Evolutionary conservation across 108 stramenopile species (phyloP).

Genomic region (Fragilaria radians): DNA sequence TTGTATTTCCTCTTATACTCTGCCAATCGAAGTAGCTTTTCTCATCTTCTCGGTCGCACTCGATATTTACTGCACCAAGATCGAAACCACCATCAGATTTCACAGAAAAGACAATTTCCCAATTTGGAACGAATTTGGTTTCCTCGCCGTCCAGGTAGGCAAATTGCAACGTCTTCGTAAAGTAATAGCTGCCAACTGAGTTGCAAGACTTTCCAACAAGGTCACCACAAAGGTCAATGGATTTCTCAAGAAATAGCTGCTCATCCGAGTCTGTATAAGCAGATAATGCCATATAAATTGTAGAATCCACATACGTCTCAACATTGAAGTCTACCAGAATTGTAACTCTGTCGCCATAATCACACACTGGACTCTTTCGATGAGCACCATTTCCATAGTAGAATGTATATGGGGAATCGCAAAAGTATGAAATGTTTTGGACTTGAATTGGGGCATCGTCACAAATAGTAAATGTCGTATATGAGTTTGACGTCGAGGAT

Average conservation of each 20-base stretch:
- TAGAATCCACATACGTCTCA: neutral
- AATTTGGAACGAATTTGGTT: conserved; percentile 13
- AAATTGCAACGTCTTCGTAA: conserved; percentile 7
- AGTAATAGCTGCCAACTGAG: conserved; percentile 12
- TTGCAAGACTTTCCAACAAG: conserved; percentile 15
- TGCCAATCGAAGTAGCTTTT: neutral
- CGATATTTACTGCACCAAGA: conserved; percentile 23
- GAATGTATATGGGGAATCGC: conserved; percentile 18
- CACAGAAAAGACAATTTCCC: conserved; percentile 18
- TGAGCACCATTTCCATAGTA: conserved; percentile 16
- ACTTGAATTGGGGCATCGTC: conserved; percentile 5
- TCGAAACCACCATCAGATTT: conserved; percentile 14
- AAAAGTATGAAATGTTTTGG: conserved; percentile 5
- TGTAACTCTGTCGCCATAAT: conserved; percentile 25
- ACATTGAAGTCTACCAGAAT: conserved; percentile 20
- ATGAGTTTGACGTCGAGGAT: too few species aligned
- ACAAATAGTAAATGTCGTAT: too few species aligned
- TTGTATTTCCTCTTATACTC: neutral
- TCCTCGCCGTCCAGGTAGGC: conserved; percentile 3
- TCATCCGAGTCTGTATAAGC: conserved; percentile 12
- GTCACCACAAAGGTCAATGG: conserved; percentile 10
- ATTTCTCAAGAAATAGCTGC: conserved; percentile 7
- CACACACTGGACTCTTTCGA: conserved; percentile 16
- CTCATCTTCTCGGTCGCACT: conserved; percentile 2
- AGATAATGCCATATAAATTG: conserved; percentile 10